Evolutionary conservation across 768 basidiomycete genomes (phyloP), one percentile per base, ranked within the genome.

Genomic region (Lactifluus volemus): DNA sequence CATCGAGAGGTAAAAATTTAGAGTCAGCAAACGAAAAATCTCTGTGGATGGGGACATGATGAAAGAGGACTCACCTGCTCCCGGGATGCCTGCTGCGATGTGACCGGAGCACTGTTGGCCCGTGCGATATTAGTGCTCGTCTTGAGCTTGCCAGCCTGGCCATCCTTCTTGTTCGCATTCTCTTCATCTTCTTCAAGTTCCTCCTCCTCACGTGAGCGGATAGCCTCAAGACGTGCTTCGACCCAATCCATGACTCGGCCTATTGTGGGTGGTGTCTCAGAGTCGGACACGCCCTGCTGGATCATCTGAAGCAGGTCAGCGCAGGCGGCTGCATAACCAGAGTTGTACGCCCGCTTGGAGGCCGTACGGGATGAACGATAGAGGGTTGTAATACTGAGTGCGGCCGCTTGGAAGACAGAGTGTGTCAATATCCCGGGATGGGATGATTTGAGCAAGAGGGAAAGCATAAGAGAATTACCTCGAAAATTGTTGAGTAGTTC

Each of bases 161-260:
- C 64, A 69, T 69, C 41, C 48, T 54, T 68, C 70, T 64, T 61
- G 53, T 69, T 71, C 60, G 80, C 83, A 66, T 76, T 78, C 68
- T 87, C 85, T 63, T 88, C 86, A 63, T 89, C 86, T 59, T 89
- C 89, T 68, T 90, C 88, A 34, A 88, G 88, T 62, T 90, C 89
- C 68, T 90, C 90, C 56, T 92, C 89, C 56, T 89, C 86, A 48
- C 84, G 77, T 1, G 83, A 77, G 66, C 79, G 83, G 59, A 92
- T 81, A 0, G 88, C 89, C 25, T 92, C 89, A 47, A 90, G 72
- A 59, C 90, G 76, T 0, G 88, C 89, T 69, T 92, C 90, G 62
- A 86, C 82, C 85, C 88, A 92, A 67, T 92, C 89, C 84, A 92
- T 82, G 53, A 92, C 84, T 32, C 84, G 73, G 11, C 86, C 89